Evolutionary conservation across 2,329 filamentous ascomycete genomes (phyloP).

Genomic region (Botryotinia narcissicola): DNA sequence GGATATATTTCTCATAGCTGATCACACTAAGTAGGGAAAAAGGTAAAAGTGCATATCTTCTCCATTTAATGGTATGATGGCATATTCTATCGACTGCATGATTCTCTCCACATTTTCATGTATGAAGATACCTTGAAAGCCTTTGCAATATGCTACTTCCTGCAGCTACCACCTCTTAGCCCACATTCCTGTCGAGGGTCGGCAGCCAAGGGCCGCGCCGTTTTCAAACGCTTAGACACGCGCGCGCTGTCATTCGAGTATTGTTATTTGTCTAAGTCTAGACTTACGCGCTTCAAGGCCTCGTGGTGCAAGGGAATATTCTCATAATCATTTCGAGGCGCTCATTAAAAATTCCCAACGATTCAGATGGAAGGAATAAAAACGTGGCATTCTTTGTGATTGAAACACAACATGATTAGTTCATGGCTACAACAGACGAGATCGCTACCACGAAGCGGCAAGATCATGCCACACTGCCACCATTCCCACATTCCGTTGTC

Average conservation of each 20-base stretch:
- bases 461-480: slow-evolving; percentile 22
- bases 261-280: neutral
- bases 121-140: neutral
- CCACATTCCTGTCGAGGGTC: slow-evolving; percentile 11
- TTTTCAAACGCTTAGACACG: slow-evolving; percentile 8
- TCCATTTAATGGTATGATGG: slow-evolving; percentile 8
- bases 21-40: neutral
- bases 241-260: slow-evolving; percentile 7
- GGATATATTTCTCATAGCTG: neutral
- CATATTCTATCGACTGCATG: slow-evolving; percentile 2
- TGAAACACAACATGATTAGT: slow-evolving; percentile 17
- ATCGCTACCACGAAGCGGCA: slow-evolving; percentile 18
- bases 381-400: slow-evolving; percentile 19
- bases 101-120: slow-evolving; percentile 17
- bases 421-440: slow-evolving; percentile 12
- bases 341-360: neutral
- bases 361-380: slow-evolving; percentile 8
- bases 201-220: slow-evolving; percentile 16
- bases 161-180: neutral
- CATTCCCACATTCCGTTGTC: slow-evolving; percentile 20
- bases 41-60: slow-evolving; percentile 7
- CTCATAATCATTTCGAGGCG: neutral
- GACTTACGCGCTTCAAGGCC: neutral
- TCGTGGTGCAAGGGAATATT: neutral
- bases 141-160: slow-evolving; percentile 6